Base-by-base conservation (phyloP, 306 rosid species). In the Parietaria judaica region DNA sequence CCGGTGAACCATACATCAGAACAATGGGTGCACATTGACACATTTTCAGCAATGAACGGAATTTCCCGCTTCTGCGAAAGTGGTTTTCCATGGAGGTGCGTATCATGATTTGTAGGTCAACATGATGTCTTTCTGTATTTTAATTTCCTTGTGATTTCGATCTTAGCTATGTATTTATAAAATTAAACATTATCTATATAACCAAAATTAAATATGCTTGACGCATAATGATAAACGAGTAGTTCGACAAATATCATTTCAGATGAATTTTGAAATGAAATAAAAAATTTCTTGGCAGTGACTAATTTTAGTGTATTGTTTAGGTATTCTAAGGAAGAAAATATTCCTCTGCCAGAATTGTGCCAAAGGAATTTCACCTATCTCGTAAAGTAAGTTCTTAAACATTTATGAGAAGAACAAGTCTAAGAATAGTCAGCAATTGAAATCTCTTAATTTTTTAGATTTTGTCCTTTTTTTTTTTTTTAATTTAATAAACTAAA, bases 11-110 rank as follows among this genome's bases (percentile, higher is more conserved):
- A 61, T 58, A 67, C 80, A 36, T 60, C 63, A 57, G 90, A 83
- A 70, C 81, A 54, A 51, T 81, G 80, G 89, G 87, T 91, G 66
- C 96, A 88, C 68, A 88, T 91, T 74, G 98, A 91, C 76, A 72
- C 96, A n/a, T 91, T 74, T 78, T 91, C 98, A 53, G 95, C 98
- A 71, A 91, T 91, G 96, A 91, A 80, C 72, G 98, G 96, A 61
- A 88, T 91, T 75, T 91, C 98, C 63, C 96, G 82, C 77, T 91
- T 91, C 63, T 83, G 90, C 72, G 96, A 91, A 83, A 66, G 65
- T 69, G 81, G 74, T 61, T 75, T 77, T 34, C 86, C 83, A 7
- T 88, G 96, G 98, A 91, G 96, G 98, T 91, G 85, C 63, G 37
- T 35, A 58, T 54, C 17, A 15, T 76, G 63, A 49, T 63, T 61